Evolutionary conservation across 768 basidiomycete genomes (phyloP).

Genomic region (Auriscalpium orientale): DNA sequence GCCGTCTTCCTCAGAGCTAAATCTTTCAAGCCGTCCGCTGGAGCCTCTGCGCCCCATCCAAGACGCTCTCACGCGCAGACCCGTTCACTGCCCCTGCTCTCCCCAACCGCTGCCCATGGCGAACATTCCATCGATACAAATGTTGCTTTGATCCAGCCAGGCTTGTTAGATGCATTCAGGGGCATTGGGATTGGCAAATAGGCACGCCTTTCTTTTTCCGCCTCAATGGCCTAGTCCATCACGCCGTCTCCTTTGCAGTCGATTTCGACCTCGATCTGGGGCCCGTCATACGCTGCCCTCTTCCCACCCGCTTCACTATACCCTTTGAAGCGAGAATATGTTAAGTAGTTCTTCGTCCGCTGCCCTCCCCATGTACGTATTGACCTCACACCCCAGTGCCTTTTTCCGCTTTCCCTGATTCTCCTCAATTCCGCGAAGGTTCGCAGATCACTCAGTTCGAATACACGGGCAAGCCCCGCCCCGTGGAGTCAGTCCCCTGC

Average conservation of each 20-base stretch:
- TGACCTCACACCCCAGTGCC: constrained; percentile 42
- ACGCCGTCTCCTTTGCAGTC: constrained; percentile 34
- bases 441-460: constrained; percentile 83
- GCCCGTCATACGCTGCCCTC: constrained; percentile 63
- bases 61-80: constrained; percentile 36
- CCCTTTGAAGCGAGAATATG: constrained; percentile 77
- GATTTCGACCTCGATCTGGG: constrained; percentile 88
- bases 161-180: constrained; percentile 45
- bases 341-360: constrained; percentile 33
- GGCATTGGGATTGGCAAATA: constrained; percentile 57
- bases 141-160: constrained; percentile 43
- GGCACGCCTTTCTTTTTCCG: constrained; percentile 33
- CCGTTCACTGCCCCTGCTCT: constrained; percentile 37
- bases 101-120: constrained; percentile 15
- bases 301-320: constrained; percentile 64
- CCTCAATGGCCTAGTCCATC: background rate
- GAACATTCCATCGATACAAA: constrained; percentile 18
- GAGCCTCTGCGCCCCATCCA: constrained; percentile 5
- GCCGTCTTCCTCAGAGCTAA: constrained; percentile 17
- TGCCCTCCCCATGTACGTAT: background rate
- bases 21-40: constrained; percentile 10
- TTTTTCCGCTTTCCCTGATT: constrained; percentile 94
- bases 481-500: constrained; percentile 15
- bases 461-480: constrained; percentile 40
- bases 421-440: constrained; percentile 77